Percentiles rank a stretch among this genome's conserved stretches.
Conservation (phyloP, 2,329 filamentous ascomycete genomes). For the Ceratocystis lukuohia region DNA sequence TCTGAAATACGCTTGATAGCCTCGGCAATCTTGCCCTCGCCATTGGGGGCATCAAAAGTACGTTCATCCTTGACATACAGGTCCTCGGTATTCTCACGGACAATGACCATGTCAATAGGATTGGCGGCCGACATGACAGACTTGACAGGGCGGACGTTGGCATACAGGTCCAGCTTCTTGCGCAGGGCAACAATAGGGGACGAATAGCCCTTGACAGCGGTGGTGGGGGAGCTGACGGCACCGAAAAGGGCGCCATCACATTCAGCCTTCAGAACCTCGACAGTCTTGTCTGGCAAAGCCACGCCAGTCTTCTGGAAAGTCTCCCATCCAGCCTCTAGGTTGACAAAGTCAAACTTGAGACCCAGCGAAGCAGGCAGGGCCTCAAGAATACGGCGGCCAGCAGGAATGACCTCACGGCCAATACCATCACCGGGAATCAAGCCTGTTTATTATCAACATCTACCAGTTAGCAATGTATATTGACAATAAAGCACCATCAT, state of each 20-base stretch:
- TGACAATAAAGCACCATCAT: not conserved
- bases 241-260: slow-evolving; percentile 96
- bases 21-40: slow-evolving; percentile 71
- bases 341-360: slow-evolving; percentile 85
- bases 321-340: slow-evolving; percentile 86
- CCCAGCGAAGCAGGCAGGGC: slow-evolving; percentile 81
- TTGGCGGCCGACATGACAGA: slow-evolving; percentile 50
- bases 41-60: slow-evolving; percentile 59
- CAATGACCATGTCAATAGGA: slow-evolving; percentile 92
- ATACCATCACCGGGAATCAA: slow-evolving; percentile 98
- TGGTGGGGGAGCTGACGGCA: slow-evolving; percentile 78
- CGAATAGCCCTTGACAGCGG: slow-evolving; percentile 85
- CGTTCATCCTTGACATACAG: slow-evolving; percentile 95
- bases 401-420: slow-evolving; percentile 94
- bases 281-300: slow-evolving; percentile 80
- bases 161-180: slow-evolving; percentile 89
- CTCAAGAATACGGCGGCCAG: slow-evolving; percentile 82
- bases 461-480: not conserved
- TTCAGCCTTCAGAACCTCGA: slow-evolving; percentile 75
- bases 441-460: slow-evolving; percentile 37
- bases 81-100: slow-evolving; percentile 97
- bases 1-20: slow-evolving; percentile 95
- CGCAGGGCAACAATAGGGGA: slow-evolving; percentile 92
- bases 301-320: slow-evolving; percentile 82
- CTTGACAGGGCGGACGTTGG: slow-evolving; percentile 95